These are phyloP conservation scores for Fraxinus quadrangulata DNA, from an alignment of 257 asterid genomes.

Conservation along the genomic window DNA sequence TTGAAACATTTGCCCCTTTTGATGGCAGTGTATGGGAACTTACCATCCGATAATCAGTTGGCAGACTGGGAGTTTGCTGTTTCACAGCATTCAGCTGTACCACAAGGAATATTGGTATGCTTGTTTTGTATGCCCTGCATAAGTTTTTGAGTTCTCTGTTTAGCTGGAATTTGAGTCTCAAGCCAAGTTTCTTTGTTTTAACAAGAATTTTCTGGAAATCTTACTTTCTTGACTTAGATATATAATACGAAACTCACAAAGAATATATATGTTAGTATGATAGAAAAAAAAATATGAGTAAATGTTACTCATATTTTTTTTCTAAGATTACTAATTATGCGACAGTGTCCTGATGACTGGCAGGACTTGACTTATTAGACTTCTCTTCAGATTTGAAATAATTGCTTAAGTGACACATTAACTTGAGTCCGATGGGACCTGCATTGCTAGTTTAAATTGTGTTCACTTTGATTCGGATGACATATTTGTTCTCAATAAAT, in stretches of 20 bases:
- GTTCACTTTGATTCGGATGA: not conserved
- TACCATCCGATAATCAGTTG: constrained; percentile 83
- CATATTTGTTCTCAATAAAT: not conserved
- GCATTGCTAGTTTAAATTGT: not conserved
- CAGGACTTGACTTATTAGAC: not conserved
- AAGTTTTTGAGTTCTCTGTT: not conserved
- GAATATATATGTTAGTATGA: not conserved
- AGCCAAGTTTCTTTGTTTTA: not conserved
- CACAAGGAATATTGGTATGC: constrained; percentile 52
- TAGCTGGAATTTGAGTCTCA: not conserved
- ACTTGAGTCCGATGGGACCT: not conserved
- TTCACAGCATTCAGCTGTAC: constrained; percentile 51
- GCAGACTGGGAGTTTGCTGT: constrained; percentile 93
- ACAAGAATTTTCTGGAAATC: not conserved
- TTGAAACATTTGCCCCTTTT: constrained; percentile 4
- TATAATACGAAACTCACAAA: not conserved
- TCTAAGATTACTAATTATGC: not conserved
- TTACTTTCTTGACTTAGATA: not conserved
- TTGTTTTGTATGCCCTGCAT: not conserved
- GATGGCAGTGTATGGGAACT: constrained; percentile 68
- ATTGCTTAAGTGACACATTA: not conserved
- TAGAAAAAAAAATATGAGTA: not conserved
- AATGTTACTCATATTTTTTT: not conserved
- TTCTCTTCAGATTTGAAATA: not conserved
- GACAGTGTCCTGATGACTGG: not conserved